phyloP scores from a whole-genome alignment of 331 rosid genomes.

The Stylosanthes scabra region DNA sequence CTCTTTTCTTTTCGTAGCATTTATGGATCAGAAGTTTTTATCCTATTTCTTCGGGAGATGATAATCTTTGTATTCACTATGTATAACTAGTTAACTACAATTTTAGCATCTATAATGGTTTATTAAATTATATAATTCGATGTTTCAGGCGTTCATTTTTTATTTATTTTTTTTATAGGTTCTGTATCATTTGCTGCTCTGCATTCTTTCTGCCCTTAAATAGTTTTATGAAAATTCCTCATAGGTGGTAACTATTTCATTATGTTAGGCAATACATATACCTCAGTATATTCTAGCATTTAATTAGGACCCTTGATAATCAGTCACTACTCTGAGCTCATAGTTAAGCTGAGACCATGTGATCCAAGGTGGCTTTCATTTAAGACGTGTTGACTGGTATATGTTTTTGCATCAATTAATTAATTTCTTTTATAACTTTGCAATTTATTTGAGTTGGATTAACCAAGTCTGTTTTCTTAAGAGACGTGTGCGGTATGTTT shows the following conservation, averaged over 20 bases:
- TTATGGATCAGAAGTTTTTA: neutral
- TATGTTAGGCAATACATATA: neutral
- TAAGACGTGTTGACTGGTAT: neutral
- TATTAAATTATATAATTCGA: neutral
- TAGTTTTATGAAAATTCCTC: neutral
- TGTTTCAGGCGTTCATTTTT: neutral
- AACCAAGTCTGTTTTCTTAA: too few relatives aligned
- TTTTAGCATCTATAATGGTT: neutral
- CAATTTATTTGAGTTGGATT: too few relatives aligned
- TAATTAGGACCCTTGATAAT: neutral
- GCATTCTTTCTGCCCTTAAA: neutral
- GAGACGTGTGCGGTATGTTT: too few relatives aligned
- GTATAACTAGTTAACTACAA: neutral
- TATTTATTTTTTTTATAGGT: neutral
- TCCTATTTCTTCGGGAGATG: slow-evolving; percentile 7
- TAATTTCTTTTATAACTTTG: neutral
- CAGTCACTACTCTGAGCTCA: neutral
- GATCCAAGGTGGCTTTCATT: neutral
- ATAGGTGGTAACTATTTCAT: neutral
- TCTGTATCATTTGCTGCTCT: neutral
- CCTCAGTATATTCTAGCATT: neutral
- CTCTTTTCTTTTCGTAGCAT: slow-evolving; percentile 27
- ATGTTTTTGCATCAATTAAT: neutral
- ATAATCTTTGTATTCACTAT: slow-evolving; percentile 17
- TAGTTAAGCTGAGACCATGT: neutral